Base-by-base conservation (phyloP, 768 basidiomycete species). In the Collybiopsis luxurians region DNA sequence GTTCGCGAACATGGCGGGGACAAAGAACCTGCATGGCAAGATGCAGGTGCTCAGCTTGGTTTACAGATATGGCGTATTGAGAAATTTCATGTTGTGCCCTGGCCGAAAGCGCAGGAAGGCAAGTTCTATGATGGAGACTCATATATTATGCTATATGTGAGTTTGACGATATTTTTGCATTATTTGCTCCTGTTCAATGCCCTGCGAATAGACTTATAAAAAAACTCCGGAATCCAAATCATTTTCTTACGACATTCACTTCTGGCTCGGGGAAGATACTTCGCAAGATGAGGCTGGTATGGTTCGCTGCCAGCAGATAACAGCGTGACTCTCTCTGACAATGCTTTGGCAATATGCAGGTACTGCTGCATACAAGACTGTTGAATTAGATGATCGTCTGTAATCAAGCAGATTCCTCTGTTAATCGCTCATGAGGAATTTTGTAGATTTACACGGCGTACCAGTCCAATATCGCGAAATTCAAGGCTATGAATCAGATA, bases 141-240 rank as follows among this genome's bases (percentile, higher is more conserved):
- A 1, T 87, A 86, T 61, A 81, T 87, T 54, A 70, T 86, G n/a
- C 69, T 86, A 28, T 74, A 85, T 65, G 85, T 84, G 60, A 60
- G 79, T 67, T 26, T 31, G 46, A 3, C n/a, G n/a, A 24, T 47
- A 10, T 12, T 53, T n/a, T 23, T 3, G 17, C 28, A 38, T 38
- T 12, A 24, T 34, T n/a, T n/a, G n/a, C n/a, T n/a, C n/a, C n/a
- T n/a, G n/a, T n/a, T n/a, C n/a, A n/a, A n/a, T n/a, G n/a, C n/a
- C n/a, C n/a, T n/a, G n/a, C n/a, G n/a, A n/a, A 38, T 53, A 87
- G 85, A 86, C 84, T 3, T 86, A 82, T 70, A 84, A 84, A 68
- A 73, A 74, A 51, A 70, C 71, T 4, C 78, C 79, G 3, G 75
- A 84, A 26, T 66, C 75, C 7, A 69, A 77, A 17, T 64, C 73